Evolutionary conservation across 192 early-diverging fungal species (phyloP).

Genomic region (Funneliformis geosporum): DNA sequence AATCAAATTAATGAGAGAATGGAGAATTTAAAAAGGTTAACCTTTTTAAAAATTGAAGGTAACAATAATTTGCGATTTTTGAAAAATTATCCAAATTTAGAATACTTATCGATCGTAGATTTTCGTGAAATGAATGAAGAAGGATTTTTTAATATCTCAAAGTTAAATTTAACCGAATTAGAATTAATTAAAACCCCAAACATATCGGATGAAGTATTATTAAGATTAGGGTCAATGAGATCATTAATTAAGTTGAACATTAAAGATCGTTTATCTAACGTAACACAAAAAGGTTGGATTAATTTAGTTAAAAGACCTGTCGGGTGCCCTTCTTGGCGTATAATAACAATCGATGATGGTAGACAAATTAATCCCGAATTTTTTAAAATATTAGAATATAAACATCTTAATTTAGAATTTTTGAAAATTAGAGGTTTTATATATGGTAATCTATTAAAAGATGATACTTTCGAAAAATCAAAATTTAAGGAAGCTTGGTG

Average conservation of each 20-base stretch:
- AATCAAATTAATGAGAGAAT: conserved; percentile 1
- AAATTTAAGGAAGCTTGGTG: no score
- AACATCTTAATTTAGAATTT: neutral
- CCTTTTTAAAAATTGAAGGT: conserved; percentile 21
- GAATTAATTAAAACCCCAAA: conserved; percentile 1
- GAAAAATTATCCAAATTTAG: conserved; percentile 1
- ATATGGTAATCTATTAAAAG: neutral
- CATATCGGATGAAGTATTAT: conserved; percentile 16
- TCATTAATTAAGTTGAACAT: conserved; percentile 12
- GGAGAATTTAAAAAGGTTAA: conserved; percentile 8
- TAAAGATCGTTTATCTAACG: conserved; percentile 2
- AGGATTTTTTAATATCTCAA: conserved; percentile 1
- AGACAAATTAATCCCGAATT: conserved; percentile 21
- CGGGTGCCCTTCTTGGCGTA: conserved; percentile 5
- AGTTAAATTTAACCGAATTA: neutral
- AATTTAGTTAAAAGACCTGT: conserved; percentile 16
- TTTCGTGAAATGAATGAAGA: conserved; percentile 11
- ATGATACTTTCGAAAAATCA: conserved; percentile 13
- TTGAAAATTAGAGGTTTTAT: conserved; percentile 6
- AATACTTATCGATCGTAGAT: conserved; percentile 18
- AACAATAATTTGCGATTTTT: conserved; percentile 18
- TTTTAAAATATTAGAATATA: conserved; percentile 21
- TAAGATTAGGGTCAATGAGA: neutral
- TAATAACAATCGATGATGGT: conserved; percentile 19
- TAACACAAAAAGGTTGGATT: conserved; percentile 26